Percentiles rank a stretch among this genome's conserved stretches.
Evolutionary conservation across 441 rosid species (phyloP).

Genomic region (Breynia disticha): DNA sequence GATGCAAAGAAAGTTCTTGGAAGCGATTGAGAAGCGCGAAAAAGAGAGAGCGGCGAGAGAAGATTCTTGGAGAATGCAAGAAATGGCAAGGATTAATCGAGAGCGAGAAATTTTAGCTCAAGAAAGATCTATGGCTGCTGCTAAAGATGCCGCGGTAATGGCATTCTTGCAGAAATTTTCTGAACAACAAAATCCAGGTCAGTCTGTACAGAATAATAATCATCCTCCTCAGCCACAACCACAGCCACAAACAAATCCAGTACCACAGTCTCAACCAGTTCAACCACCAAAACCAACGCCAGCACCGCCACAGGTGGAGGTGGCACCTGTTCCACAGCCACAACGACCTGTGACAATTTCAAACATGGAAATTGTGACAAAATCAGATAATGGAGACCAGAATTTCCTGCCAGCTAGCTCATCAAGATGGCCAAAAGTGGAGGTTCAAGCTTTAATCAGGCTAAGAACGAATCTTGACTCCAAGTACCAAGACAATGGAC

Average conservation of each 20-base stretch:
- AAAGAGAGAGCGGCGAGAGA: slow-evolving; percentile 52
- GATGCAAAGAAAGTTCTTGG: slow-evolving; percentile 58
- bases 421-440: slow-evolving; percentile 88
- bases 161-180: slow-evolving; percentile 67
- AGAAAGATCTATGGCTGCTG: slow-evolving; percentile 55
- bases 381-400: slow-evolving; percentile 26
- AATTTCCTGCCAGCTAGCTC: slow-evolving; percentile 32
- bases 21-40: slow-evolving; percentile 58
- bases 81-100: slow-evolving; percentile 42
- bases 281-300: slow-evolving; percentile 8
- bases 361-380: slow-evolving; percentile 11
- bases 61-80: slow-evolving; percentile 71
- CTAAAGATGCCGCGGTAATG: slow-evolving; percentile 69
- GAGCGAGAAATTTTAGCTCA: slow-evolving; percentile 55
- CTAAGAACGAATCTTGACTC: slow-evolving; percentile 44
- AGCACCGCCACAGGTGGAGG: slow-evolving; percentile 1
- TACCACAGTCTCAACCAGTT: slow-evolving; percentile 3
- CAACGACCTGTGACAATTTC: neutral
- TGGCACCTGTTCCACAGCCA: slow-evolving; percentile 4
- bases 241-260: slow-evolving; percentile 9
- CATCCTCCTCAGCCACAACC: slow-evolving; percentile 11
- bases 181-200: slow-evolving; percentile 29
- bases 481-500: slow-evolving; percentile 62
- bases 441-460: slow-evolving; percentile 53
- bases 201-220: neutral